Evolutionary conservation across 2,329 filamentous ascomycete species (phyloP), one percentile per base, ranked within the genome.

Genomic region (Ascochyta viciae-villosae): DNA sequence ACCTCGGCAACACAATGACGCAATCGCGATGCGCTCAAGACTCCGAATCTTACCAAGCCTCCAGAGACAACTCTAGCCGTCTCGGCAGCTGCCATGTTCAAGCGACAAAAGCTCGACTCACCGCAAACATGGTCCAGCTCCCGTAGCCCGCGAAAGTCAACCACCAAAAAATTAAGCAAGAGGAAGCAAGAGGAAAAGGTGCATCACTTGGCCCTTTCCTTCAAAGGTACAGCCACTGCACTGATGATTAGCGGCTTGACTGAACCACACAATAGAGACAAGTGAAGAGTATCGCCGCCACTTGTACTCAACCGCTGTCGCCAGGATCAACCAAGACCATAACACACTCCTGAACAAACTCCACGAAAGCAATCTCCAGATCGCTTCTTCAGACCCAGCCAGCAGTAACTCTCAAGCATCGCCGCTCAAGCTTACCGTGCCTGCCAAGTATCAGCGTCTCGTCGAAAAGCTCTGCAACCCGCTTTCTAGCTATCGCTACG

Each of bases 21-120:
- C 33, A 40, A 39, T 12, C 23, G 24, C 29, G 24, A 50, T 47
- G 46, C 31, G 5, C 34, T 22, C 13, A 42, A 50, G 23, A 46
- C 47, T 2, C 47, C 47, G 1, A 27, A 23, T 8, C 29, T n/a
- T 4, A 23, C 3, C 19, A 43, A 43, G 37, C 47, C 42, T 10
- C 31, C 31, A 57, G 31, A 58, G 4, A 39, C 43, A 24, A 48
- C 26, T 3, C 42, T 61, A n/a, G 52, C 61, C 12, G 48, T 70
- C 12, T 69, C 71, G 8, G 63, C 63, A 26, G 60, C 65, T 8
- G 46, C 55, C 22, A 44, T 74, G n/a, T 75, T 73, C 64, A 68
- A 16, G 13, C 31, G 33, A 24, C 53, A 56, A 9, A 57, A 56
- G 8, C 27, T 26, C 26, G 42, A 50, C 19, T 22, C 1, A 16